These are phyloP conservation scores for Ogataea pilisensis DNA, from an alignment of 805 yeast species.

Conservation along the genomic window DNA sequence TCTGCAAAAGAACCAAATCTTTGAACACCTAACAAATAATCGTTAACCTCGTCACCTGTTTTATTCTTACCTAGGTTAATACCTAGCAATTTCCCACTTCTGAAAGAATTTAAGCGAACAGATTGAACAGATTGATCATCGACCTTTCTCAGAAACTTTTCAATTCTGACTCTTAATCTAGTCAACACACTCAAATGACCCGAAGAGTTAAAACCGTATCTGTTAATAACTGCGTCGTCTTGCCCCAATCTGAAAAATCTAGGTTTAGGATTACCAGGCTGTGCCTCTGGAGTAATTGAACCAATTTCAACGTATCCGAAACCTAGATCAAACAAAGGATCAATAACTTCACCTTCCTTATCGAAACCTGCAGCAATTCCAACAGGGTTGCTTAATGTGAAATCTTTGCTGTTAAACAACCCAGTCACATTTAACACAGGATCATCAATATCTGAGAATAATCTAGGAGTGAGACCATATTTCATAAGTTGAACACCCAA, in stretches of 20 bases:
- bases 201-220: conserved; percentile 91
- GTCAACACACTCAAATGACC: conserved; percentile 78
- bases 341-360: conserved; percentile 89
- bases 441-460: conserved; percentile 51
- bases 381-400: conserved; percentile 62
- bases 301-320: conserved; percentile 92
- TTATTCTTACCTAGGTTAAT: conserved; percentile 92
- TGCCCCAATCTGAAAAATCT: conserved; percentile 80
- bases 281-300: conserved; percentile 87
- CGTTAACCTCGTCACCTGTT: conserved; percentile 83
- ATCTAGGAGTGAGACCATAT: conserved; percentile 61
- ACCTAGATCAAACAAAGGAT: conserved; percentile 70
- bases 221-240: conserved; percentile 88
- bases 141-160: conserved; percentile 31
- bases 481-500: conserved; percentile 69
- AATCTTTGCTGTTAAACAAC: conserved; percentile 31
- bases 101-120: conserved; percentile 40
- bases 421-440: conserved; percentile 53
- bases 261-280: conserved; percentile 93
- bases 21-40: conserved; percentile 80
- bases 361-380: conserved; percentile 97
- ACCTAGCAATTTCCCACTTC: conserved; percentile 64
- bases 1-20: conserved; percentile 83
- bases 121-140: conserved; percentile 11
- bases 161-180: conserved; percentile 62